These are phyloP conservation scores for Ceratocystis alfenasii DNA, from an alignment of 2,329 filamentous ascomycete species.

Conservation along the genomic window DNA sequence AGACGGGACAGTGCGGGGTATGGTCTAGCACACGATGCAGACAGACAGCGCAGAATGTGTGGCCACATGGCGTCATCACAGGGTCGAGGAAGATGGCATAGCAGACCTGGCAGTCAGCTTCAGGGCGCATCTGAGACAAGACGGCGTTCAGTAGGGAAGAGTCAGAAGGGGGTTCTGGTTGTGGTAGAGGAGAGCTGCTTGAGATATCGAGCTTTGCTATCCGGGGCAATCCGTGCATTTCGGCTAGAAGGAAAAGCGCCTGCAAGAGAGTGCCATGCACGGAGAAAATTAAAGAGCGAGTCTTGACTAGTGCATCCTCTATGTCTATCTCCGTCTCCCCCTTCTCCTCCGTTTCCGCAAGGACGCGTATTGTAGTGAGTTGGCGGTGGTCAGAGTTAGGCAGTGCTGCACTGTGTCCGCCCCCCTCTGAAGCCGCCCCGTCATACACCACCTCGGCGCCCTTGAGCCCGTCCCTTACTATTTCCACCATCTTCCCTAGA, in stretches of 20 bases:
- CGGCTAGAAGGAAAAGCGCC: slow-evolving; percentile 10
- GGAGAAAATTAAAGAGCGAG: neutral
- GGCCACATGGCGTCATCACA: slow-evolving; percentile 72
- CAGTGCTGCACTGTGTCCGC: neutral
- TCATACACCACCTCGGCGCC: slow-evolving; percentile 28
- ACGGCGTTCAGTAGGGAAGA: slow-evolving; percentile 38
- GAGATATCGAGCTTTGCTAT: slow-evolving; percentile 2
- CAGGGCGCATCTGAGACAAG: slow-evolving; percentile 49
- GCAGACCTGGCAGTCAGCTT: slow-evolving; percentile 82
- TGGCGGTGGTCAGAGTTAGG: neutral
- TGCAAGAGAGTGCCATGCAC: slow-evolving; percentile 11
- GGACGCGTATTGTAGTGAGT: slow-evolving; percentile 1
- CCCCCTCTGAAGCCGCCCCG: neutral
- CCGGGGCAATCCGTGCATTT: slow-evolving; percentile 5
- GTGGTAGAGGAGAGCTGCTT: neutral
- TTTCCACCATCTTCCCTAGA: slow-evolving; percentile 56
- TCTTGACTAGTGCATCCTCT: neutral
- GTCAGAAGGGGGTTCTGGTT: neutral
- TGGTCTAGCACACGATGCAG: slow-evolving; percentile 66
- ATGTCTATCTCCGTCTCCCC: no score
- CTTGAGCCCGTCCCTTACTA: slow-evolving; percentile 44
- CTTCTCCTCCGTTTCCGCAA: neutral
- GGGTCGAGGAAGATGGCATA: slow-evolving; percentile 72
- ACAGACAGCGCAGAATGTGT: slow-evolving; percentile 78
- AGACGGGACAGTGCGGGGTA: slow-evolving; percentile 67